Conservation (phyloP, 305 asterid species). For the Fraxinus floribunda region DNA sequence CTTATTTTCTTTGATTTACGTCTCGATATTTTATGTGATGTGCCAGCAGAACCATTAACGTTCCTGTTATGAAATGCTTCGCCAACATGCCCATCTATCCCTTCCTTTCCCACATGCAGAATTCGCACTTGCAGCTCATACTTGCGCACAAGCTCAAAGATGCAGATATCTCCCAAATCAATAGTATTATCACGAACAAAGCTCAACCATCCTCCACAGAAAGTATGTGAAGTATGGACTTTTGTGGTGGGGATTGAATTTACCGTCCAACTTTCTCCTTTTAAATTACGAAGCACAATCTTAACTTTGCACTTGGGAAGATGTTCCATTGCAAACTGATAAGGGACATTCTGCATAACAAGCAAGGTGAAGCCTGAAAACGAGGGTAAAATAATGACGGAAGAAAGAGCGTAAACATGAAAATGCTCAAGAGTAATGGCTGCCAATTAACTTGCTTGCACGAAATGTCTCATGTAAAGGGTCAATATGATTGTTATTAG, state of each 20-base stretch:
- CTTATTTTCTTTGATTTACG: constrained; percentile 46
- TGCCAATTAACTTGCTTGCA: neutral
- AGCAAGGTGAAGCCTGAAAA: constrained; percentile 20
- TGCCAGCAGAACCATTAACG: constrained; percentile 34
- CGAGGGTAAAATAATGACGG: neutral
- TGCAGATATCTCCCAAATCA: constrained; percentile 74
- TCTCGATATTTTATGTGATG: constrained; percentile 38
- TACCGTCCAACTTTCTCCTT: constrained; percentile 82
- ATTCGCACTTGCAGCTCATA: constrained; percentile 73
- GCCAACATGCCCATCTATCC: constrained; percentile 39
- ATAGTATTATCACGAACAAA: constrained; percentile 84
- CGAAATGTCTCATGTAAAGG: neutral
- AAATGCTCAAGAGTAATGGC: neutral
- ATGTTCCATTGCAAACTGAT: constrained; percentile 79
- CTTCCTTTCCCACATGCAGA: constrained; percentile 68
- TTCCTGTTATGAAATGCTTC: constrained; percentile 41
- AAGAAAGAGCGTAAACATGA: neutral
- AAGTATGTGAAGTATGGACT: constrained; percentile 90
- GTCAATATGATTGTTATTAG: neutral
- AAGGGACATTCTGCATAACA: constrained; percentile 71
- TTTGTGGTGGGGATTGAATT: constrained; percentile 84
- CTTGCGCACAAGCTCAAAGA: constrained; percentile 75
- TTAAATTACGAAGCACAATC: constrained; percentile 68
- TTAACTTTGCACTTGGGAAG: constrained; percentile 85
- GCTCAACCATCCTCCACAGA: constrained; percentile 95